Conservation (phyloP, 2,329 filamentous ascomycete species). For the Penicillium nordicum region DNA sequence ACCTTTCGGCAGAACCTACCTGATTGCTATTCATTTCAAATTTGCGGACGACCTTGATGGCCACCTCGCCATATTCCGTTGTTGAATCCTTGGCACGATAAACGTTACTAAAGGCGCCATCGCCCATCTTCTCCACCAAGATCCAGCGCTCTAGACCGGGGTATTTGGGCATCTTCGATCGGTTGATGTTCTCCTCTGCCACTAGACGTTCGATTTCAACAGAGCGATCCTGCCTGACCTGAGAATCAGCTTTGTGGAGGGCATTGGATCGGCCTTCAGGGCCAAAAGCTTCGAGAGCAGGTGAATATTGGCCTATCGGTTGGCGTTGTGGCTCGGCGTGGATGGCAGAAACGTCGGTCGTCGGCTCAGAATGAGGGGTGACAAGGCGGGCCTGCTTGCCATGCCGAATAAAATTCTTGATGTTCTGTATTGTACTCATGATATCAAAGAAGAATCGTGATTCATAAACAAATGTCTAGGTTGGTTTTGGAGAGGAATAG, state of each 20-base stretch:
- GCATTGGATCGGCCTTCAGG: slow-evolving; percentile 61
- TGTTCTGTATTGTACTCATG: slow-evolving; percentile 80
- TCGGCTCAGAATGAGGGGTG: slow-evolving; percentile 59
- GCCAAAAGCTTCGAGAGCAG: slow-evolving; percentile 59
- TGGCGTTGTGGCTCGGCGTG: slow-evolving; percentile 62
- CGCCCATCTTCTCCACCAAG: slow-evolving; percentile 94
- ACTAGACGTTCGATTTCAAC: slow-evolving; percentile 79
- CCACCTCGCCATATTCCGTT: slow-evolving; percentile 72
- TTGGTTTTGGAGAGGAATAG: slow-evolving; percentile 1
- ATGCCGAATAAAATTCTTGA: slow-evolving; percentile 98
- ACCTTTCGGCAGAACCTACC: slow-evolving; percentile 59
- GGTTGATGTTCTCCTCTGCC: slow-evolving; percentile 84
- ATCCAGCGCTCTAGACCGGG: slow-evolving; percentile 83
- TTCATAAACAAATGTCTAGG: background rate
- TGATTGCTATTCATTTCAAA: slow-evolving; percentile 98
- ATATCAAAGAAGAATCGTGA: slow-evolving; percentile 11
- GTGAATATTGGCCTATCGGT: slow-evolving; percentile 46
- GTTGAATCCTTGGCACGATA: slow-evolving; percentile 79
- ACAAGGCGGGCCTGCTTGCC: slow-evolving; percentile 85
- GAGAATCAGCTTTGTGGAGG: slow-evolving; percentile 60
- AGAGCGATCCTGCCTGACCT: slow-evolving; percentile 52
- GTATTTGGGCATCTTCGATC: slow-evolving; percentile 80
- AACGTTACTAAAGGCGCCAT: slow-evolving; percentile 98
- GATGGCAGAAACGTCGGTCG: slow-evolving; percentile 60
- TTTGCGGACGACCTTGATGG: slow-evolving; percentile 98